A percentile compares a stretch with the other conserved stretches of the same genome.
Evolutionary conservation across 306 rosid genomes (phyloP).

Genomic region (Casuarina equisetifolia): DNA sequence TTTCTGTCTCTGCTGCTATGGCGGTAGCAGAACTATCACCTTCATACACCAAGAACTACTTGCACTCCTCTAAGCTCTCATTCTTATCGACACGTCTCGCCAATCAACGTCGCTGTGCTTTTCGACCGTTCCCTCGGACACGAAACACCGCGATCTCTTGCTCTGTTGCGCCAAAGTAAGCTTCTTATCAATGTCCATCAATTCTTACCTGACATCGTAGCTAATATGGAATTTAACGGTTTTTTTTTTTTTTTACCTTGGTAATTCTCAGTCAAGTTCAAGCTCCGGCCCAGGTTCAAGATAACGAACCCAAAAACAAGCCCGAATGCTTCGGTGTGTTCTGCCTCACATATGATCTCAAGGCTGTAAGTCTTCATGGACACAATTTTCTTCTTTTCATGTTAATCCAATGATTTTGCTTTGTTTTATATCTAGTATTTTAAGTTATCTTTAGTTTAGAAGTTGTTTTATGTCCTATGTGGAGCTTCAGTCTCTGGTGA

Average conservation of each 20-base stretch:
- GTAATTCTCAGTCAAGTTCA: conserved; percentile 62
- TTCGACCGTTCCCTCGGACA: conserved; percentile 38
- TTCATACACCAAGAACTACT: conserved; percentile 42
- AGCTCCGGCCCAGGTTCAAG: conserved; percentile 46
- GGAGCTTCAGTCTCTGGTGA: conserved; percentile 14
- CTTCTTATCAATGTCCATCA: not conserved
- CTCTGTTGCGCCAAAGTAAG: conserved; percentile 80
- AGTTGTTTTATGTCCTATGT: conserved; percentile 3
- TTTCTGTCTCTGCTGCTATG: conserved; percentile 51
- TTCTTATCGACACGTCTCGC: conserved; percentile 46
- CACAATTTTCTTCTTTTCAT: conserved; percentile 15
- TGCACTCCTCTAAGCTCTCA: conserved; percentile 51
- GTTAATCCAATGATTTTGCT: not conserved
- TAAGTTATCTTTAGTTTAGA: not conserved
- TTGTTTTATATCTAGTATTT: not conserved
- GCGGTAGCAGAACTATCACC: conserved; percentile 65
- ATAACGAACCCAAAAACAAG: conserved; percentile 53
- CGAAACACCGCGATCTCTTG: conserved; percentile 50
- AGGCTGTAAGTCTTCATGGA: conserved; percentile 59
- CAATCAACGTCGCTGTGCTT: conserved; percentile 33
- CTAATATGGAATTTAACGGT: not conserved
- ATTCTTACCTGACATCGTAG: not conserved
- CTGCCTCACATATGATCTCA: conserved; percentile 91
- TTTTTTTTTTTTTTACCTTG: conserved; percentile 3
- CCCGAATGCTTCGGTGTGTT: conserved; percentile 83